Evolutionary conservation across 257 asterid species (phyloP), one percentile per base, ranked within the genome.

Genomic region (Apocynum venetum): DNA sequence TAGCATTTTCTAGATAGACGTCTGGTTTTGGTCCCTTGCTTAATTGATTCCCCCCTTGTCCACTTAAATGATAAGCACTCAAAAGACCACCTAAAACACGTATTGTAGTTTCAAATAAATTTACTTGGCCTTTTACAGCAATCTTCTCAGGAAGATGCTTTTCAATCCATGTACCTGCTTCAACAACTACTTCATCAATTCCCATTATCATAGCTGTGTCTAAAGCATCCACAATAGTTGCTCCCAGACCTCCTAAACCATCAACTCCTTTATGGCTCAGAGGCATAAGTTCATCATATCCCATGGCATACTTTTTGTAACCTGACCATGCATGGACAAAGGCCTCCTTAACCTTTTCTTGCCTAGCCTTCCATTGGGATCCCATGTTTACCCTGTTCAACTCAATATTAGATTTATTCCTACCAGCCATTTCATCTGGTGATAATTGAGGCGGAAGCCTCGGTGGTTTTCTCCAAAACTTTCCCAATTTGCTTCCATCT

Each of bases 131-230:
- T 79, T 87, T 91, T 52, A 51, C 86, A 49, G 89, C 80, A 74
- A 96, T 89, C 85, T 89, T 91, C 86, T 87, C 88, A 1, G 90
- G 81, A 71, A 96, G 96, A 82, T 91, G 80, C 51, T 87, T 87
- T 82, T 89, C 98, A 56, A 93, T 86, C 99, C 99, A 96, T 48
- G 91, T 81, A 77, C 99, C 99, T 35, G 97, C 97, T 85, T 93
- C 99, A 38, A 73, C 56, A 67, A 89, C 92, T 72, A 90, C 85
- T 63, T 91, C 96, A 77, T 91, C 93, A 64, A 84, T 82, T 82
- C 96, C 96, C 98, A 96, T 93, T 83, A 91, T 96, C 92, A 93
- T 86, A 79, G 98, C 98, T 4, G 99, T 91, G 88, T 93, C 99
- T 71, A 93, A 90, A 78, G 99, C 94, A 84, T 96, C 99, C 72